Evolutionary conservation across 176 grass and related monocot species (phyloP).

Genomic region (Rhynchospora pubera): DNA sequence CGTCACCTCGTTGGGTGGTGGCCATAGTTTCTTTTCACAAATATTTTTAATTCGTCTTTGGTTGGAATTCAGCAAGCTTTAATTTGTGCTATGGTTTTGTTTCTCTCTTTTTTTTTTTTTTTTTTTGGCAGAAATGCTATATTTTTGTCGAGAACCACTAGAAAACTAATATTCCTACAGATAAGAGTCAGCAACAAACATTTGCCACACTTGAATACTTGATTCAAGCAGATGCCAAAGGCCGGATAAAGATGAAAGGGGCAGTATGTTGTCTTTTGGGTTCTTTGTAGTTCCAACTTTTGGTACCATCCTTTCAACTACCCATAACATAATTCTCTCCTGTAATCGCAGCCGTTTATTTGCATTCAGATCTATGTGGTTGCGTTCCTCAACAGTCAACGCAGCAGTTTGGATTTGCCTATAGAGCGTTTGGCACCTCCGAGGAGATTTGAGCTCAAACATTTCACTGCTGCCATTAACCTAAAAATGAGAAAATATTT

Average conservation of each 20-base stretch:
- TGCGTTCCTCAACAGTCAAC: neutral
- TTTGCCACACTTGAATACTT: too few species aligned
- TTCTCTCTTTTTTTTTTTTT: too few species aligned
- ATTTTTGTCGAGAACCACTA: neutral
- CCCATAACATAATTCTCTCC: neutral
- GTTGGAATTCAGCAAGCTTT: neutral
- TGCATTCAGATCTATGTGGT: neutral
- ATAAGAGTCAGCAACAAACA: neutral
- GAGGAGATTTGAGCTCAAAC: too few species aligned
- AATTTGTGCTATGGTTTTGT: neutral
- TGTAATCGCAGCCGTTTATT: neutral
- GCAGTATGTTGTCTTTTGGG: neutral
- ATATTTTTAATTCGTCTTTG: neutral
- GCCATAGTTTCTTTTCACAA: neutral
- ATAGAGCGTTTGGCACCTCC: neutral
- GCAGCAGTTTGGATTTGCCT: neutral
- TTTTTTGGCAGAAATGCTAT: too few species aligned
- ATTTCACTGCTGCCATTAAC: too few species aligned
- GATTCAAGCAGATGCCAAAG: neutral
- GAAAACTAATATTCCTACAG: neutral
- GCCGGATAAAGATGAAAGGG: neutral
- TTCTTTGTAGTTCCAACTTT: neutral
- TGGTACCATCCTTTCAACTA: neutral
- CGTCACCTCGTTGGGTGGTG: neutral
- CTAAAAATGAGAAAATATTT: too few species aligned